A percentile compares a stretch with the other conserved stretches of the same genome.
Evolutionary conservation across 106 monocot genomes (phyloP).

Genomic region (Allium sativum): DNA sequence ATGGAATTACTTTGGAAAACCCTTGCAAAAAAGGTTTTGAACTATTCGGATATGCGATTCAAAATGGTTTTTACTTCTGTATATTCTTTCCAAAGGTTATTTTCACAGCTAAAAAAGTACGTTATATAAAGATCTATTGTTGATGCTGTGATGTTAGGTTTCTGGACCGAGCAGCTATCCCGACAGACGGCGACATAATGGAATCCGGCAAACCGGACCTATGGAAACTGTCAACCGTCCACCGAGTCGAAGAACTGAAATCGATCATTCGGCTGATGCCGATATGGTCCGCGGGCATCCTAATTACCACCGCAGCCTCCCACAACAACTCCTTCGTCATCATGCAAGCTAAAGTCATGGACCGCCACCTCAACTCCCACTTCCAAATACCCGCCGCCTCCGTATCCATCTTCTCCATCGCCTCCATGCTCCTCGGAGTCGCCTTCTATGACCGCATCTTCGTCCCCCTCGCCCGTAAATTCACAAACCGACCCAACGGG

Average conservation of each 20-base stretch:
- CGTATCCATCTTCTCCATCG: conserved; percentile 13
- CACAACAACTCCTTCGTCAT: conserved; percentile 33
- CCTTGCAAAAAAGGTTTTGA: too few species aligned
- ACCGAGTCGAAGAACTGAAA: conserved; percentile 40
- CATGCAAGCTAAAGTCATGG: conserved; percentile 28
- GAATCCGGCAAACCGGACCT: conserved; percentile 7
- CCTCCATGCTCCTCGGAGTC: background rate
- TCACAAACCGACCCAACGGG: conserved; percentile 24
- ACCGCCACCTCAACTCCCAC: conserved; percentile 20
- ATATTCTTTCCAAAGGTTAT: too few species aligned
- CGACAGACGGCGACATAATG: conserved; percentile 7
- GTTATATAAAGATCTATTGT: too few species aligned
- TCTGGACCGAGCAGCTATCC: conserved; percentile 24
- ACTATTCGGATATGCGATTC: too few species aligned
- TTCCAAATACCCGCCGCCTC: conserved; percentile 25
- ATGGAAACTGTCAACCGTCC: conserved; percentile 41
- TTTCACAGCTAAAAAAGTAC: too few species aligned
- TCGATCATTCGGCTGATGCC: conserved; percentile 33
- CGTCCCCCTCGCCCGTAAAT: conserved; percentile 22
- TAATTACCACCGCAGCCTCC: conserved; percentile 12
- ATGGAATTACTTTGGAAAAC: too few species aligned
- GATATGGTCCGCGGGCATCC: conserved; percentile 30
- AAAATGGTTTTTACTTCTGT: too few species aligned
- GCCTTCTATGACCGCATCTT: conserved; percentile 12
- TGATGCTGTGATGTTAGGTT: conserved; percentile 5